Evolutionary conservation across 208 protist species (phyloP), one percentile per base, ranked within the genome.

Genomic region (Zelonia costaricensis): DNA sequence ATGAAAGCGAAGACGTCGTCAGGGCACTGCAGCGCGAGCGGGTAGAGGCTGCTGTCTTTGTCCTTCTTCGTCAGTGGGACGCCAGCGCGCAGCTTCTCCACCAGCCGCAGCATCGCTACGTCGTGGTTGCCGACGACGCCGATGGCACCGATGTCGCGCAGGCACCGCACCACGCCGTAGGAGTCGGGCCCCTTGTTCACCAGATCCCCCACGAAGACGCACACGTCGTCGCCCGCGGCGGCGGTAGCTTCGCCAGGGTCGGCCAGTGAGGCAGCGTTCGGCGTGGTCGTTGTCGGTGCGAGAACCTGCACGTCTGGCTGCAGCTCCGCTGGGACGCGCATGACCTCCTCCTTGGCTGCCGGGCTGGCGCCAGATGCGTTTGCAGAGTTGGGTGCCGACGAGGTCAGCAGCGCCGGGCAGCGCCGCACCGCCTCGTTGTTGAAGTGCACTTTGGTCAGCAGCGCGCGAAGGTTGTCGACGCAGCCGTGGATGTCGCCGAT

Each of bases 151-250:
- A 91, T 67, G 15, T 59, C 68, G 31, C 56, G 78, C 52, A 87
- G 46, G 15, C 73, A 62, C 4, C 77, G 74, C 42, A 93, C 69
- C n/a, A 82, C 78, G 4, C 72, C 91, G 44, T 74, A 73, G 15
- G 87, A 92, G 44, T 91, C 74, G 3, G 82, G 83, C 0, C 91
- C 91, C 55, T 96, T 96, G 69, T 89, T 92, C 25, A 96, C 74
- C 12, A 96, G 35, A 52, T 94, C 91, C 4, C 87, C 91, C 18
- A 86, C 78, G 33, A 80, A 72, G 10, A 94, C 63, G 20, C 86
- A 78, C n/a, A 77, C 10, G 63, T 96, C 87, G 25, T 74, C 74
- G 27, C 31, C 49, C 8, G 2, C 13, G 10, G 22, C 42, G 22
- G 56, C 51, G 15, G 18, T 28, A 12, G 42, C 22, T 2, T 8